These are phyloP conservation scores for Leptoxyphium fumago DNA, from an alignment of 2,329 filamentous ascomycete species.

Conservation along the genomic window DNA sequence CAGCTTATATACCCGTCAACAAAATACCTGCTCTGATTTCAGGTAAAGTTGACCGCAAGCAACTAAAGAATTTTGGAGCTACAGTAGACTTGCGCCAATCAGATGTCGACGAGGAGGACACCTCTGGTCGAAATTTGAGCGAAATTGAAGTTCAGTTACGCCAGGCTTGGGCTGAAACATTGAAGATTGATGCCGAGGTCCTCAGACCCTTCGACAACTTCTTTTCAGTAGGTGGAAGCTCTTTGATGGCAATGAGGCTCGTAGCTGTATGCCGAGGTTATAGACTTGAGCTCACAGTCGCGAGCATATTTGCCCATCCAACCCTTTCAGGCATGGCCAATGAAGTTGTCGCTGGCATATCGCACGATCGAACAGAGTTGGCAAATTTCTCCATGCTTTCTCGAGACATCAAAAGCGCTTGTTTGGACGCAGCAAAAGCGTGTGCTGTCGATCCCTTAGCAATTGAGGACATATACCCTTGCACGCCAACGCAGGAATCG, in stretches of 20 bases:
- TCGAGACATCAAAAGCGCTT: too few species aligned
- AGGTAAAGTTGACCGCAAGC: constrained; percentile 51
- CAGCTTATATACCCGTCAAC: constrained; percentile 52
- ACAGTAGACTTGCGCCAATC: constrained; percentile 27
- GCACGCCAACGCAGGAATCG: constrained; percentile 40
- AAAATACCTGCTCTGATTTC: constrained; percentile 53
- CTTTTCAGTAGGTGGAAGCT: constrained; percentile 59
- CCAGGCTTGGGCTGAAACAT: constrained; percentile 34
- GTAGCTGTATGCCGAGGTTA: neutral
- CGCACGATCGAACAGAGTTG: too few species aligned
- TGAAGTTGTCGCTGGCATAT: too few species aligned
- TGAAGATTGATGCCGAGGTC: constrained; percentile 28
- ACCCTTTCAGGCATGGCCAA: neutral
- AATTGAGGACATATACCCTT: constrained; percentile 40
- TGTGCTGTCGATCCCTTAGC: constrained; percentile 5
- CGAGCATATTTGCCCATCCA: constrained; percentile 1
- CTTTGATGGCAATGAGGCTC: constrained; percentile 53
- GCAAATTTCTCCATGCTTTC: too few species aligned
- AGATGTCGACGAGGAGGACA: constrained; percentile 15
- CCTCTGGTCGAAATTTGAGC: constrained; percentile 31
- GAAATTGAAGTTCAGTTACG: constrained; percentile 40
- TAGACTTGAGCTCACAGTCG: constrained; percentile 1
- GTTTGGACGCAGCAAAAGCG: neutral
- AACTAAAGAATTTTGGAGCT: constrained; percentile 32
- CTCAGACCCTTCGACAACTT: constrained; percentile 55